phyloP scores from a whole-genome alignment of 2,329 filamentous ascomycete species.

The Xylaria sp. region DNA sequence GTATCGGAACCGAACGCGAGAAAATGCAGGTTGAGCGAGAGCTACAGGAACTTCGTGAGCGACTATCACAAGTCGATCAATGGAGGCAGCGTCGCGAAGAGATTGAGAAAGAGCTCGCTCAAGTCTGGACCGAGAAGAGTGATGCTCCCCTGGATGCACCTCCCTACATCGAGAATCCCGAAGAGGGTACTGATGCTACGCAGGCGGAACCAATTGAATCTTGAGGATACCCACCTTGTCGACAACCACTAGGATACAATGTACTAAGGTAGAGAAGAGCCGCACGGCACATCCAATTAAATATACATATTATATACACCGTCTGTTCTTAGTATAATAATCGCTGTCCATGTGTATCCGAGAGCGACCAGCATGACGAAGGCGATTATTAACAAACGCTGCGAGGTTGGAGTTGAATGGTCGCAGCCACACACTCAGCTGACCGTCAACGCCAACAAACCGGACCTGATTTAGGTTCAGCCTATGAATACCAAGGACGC shows the following conservation, averaged over 20 bases:
- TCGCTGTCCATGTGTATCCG: not conserved
- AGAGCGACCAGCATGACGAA: not conserved
- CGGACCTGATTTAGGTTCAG: not conserved
- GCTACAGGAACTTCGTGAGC: conserved; percentile 82
- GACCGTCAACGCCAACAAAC: not conserved
- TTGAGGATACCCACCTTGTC: conserved; percentile 4
- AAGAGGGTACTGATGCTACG: conserved; percentile 13
- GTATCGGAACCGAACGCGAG: conserved; percentile 92
- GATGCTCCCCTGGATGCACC: conserved; percentile 60
- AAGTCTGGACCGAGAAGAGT: conserved; percentile 68
- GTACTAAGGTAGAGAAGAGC: conserved; percentile 22
- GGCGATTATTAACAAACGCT: not conserved
- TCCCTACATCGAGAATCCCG: conserved; percentile 52
- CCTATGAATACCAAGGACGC: conserved; percentile 12
- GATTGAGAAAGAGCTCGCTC: conserved; percentile 83
- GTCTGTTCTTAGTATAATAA: not conserved
- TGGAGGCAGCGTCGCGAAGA: conserved; percentile 83
- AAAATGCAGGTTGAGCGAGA: conserved; percentile 95
- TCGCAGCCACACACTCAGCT: not conserved
- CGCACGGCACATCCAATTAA: not conserved
- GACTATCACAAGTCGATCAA: conserved; percentile 81
- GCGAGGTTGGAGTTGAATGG: too few relatives aligned
- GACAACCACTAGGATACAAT: conserved; percentile 4
- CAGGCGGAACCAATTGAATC: conserved; percentile 10
- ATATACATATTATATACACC: conserved; percentile 1